These are phyloP conservation scores for Tympanopsis confertula DNA, from an alignment of 2,329 filamentous ascomycete genomes.

Conservation along the genomic window DNA sequence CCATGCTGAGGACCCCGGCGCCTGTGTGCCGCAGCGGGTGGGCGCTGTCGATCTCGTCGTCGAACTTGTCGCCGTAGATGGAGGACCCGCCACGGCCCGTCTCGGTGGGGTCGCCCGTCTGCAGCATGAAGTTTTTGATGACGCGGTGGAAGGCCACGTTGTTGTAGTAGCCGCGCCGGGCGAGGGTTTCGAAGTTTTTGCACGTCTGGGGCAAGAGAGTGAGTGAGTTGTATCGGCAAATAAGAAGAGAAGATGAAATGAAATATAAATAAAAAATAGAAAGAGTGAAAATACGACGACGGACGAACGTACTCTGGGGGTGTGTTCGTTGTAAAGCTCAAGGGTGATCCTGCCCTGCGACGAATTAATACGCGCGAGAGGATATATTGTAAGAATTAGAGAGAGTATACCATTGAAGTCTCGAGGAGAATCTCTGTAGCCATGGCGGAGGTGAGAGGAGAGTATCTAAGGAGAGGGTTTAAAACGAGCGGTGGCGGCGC, in stretches of 20 bases:
- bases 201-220: constrained; percentile 43
- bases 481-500: not conserved
- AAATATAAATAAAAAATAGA: not conserved
- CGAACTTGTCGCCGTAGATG: constrained; percentile 89
- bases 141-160: constrained; percentile 80
- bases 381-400: not conserved
- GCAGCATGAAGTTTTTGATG: constrained; percentile 92
- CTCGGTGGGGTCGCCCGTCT: constrained; percentile 86
- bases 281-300: not conserved
- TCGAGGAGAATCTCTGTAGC: constrained; percentile 69
- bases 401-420: constrained; percentile 62
- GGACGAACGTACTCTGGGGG: constrained; percentile 46
- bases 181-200: constrained; percentile 75
- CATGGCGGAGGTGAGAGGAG: constrained; percentile 33
- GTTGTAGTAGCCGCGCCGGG: constrained; percentile 78
- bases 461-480: constrained; percentile 3
- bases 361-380: not conserved
- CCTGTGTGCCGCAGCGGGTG: constrained; percentile 75
- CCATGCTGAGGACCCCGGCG: constrained; percentile 90
- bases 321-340: constrained; percentile 83
- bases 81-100: constrained; percentile 79
- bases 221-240: constrained; percentile 1
- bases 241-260: constrained; percentile 1
- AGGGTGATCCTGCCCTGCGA: constrained; percentile 66
- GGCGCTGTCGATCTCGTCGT: constrained; percentile 82